Evolutionary conservation across 2,329 filamentous ascomycete species (phyloP).

Genomic region (Pseudogymnoascus sp.): DNA sequence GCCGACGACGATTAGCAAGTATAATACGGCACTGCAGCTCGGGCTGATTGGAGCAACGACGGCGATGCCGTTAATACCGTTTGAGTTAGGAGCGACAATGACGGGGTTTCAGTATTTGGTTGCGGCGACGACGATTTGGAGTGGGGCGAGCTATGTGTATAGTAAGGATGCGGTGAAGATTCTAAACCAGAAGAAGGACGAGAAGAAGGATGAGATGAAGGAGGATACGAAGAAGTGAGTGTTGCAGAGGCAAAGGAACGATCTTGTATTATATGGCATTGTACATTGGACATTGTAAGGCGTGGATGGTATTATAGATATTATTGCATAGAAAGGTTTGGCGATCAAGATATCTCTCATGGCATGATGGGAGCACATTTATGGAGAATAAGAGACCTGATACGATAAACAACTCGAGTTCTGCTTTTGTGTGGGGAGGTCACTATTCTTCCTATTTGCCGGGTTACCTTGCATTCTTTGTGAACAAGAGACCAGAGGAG

Average conservation of each 20-base stretch:
- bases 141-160: constrained; percentile 84
- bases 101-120: constrained; percentile 70
- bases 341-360: neutral
- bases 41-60: constrained; percentile 80
- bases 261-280: constrained; percentile 7
- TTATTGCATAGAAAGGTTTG: constrained; percentile 6
- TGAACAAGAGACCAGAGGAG: neutral
- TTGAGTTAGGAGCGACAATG: constrained; percentile 50
- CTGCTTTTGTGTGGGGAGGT: neutral
- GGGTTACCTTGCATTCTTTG: neutral
- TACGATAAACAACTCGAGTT: neutral
- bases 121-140: constrained; percentile 86
- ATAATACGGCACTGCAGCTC: constrained; percentile 90
- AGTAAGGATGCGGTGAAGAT: constrained; percentile 91
- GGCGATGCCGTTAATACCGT: constrained; percentile 67
- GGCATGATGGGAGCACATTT: neutral
- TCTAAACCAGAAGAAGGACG: constrained; percentile 39
- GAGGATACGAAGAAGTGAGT: constrained; percentile 3
- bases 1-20: constrained; percentile 78
- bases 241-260: neutral
- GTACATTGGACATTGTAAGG: neutral
- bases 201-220: constrained; percentile 13
- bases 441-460: neutral
- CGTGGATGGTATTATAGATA: neutral
- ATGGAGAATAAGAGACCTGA: neutral